Evolutionary conservation across 257 asterid genomes (phyloP), one percentile per base, ranked within the genome.

Genomic region (Ehretia macrophylla): DNA sequence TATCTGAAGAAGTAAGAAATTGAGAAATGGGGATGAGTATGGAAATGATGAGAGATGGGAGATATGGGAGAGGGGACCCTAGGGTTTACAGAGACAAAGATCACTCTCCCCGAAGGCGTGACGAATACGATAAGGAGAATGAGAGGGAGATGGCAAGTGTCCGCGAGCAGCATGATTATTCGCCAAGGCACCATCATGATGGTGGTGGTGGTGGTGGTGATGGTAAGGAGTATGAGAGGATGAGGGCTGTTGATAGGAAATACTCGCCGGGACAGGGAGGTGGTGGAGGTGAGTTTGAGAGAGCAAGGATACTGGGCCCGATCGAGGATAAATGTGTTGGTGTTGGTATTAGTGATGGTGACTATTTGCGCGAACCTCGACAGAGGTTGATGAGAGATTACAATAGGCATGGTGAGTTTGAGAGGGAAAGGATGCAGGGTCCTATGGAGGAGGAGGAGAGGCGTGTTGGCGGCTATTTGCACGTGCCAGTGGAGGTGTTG

Each of bases 41-140:
- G 11, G n/a, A 27, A 69, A 76, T 58, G 71, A 79, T 63, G 79
- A 71, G 72, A 69, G 85, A 65, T 49, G 69, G 74, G 70, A 73
- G 75, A 47, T 72, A 70, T 32, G 70, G 55, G 16, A 75, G 55
- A 60, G 72, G 65, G 32, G 60, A 68, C 21, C 39, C 59, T n/a
- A 58, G 67, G 60, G 58, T 54, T 56, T 14, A 12, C 23, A 53
- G 64, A 51, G 73, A 72, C 49, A 35, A 57, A 14, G 67, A 63
- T 18, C 19, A 37, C 54, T 74, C 72, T n/a, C 48, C 58, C 10
- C 53, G 35, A 12, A 51, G 63, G 50, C 27, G 46, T 3, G 22
- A 44, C 8, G 63, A 63, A 42, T 42, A 42, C 8, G 47, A 42
- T 42, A 42, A 10, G 11, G 47, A 42, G 47, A 42, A 10, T 4